A percentile compares a stretch with the other conserved stretches of the same genome.
Conservation (phyloP, 495 filamentous ascomycete species). For the Penicillium dipodomyicola region DNA sequence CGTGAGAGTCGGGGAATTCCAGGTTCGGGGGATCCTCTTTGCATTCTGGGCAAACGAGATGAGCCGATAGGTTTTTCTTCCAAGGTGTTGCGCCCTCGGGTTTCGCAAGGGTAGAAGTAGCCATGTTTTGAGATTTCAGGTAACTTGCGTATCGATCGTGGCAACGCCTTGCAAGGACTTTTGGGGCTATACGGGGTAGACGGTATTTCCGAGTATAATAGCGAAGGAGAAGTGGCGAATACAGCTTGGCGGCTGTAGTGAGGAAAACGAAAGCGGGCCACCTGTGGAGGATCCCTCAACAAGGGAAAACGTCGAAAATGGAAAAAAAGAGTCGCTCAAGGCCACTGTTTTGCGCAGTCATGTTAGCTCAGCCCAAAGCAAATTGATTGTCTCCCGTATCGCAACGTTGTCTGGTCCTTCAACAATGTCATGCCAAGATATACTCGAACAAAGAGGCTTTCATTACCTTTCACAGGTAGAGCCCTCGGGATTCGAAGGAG, state of each 20-base stretch:
- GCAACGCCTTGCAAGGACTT: slow-evolving; percentile 41
- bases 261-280: slow-evolving; percentile 12
- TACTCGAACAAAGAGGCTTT: slow-evolving; percentile 7
- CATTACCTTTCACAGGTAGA: slow-evolving; percentile 41
- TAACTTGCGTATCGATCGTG: slow-evolving; percentile 22
- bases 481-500: slow-evolving; percentile 17
- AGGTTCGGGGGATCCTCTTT: slow-evolving; percentile 86
- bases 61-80: slow-evolving; percentile 78
- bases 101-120: slow-evolving; percentile 25
- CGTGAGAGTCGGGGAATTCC: slow-evolving; percentile 90
- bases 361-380: slow-evolving; percentile 11
- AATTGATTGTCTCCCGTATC: slow-evolving; percentile 7
- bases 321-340: slow-evolving; percentile 6
- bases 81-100: slow-evolving; percentile 43
- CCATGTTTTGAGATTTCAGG: slow-evolving; percentile 39
- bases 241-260: slow-evolving; percentile 54
- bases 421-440: slow-evolving; percentile 15
- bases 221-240: slow-evolving; percentile 63
- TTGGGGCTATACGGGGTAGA: slow-evolving; percentile 37
- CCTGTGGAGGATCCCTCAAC: slow-evolving; percentile 8
- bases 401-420: slow-evolving; percentile 4
- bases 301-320: neutral
- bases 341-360: slow-evolving; percentile 6
- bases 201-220: slow-evolving; percentile 49
- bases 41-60: slow-evolving; percentile 83